Evolutionary conservation across 1,284 basidiomycete genomes (phyloP), one percentile per base, ranked within the genome.

Genomic region (Tetrapyrgos nigripes): DNA sequence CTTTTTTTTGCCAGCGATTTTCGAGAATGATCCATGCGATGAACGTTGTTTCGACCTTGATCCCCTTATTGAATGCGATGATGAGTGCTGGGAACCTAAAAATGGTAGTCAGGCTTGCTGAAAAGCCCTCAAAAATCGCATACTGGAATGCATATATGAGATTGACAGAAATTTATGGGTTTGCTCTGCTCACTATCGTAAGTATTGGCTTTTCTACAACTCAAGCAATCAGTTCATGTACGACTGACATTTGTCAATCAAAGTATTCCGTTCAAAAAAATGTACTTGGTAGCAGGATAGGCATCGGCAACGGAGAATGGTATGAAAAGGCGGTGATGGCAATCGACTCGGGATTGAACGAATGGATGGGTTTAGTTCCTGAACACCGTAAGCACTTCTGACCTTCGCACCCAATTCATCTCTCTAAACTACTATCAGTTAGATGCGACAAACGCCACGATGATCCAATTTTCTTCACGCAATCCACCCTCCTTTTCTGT

Each of bases 191-290:
- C 29, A 85, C 84, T 0, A 81, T 87, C 50, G 81, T 82, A 47
- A 66, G 78, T 80, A 82, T 61, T 13, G 26, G n/a, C 14, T 28
- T 31, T 40, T 40, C 8, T 4, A 40, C 48, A n/a, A 33, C n/a
- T n/a, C n/a, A n/a, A n/a, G n/a, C n/a, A n/a, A n/a, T n/a, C n/a
- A n/a, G n/a, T n/a, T 4, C 14, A 17, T n/a, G n/a, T n/a, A n/a
- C n/a, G n/a, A n/a, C n/a, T n/a, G n/a, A n/a, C n/a, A n/a, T 40
- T 40, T 40, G 6, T 17, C 9, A 8, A 33, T 8, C 31, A 33
- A 8, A 89, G 87, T 93, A 92, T 71, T 86, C 89, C 10, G 87
- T 91, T 61, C 88, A 89, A 69, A 88, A 88, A 62, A 81, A 83
- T 1, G 86, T 86, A 64, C 73, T 83, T 5, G 67, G 83, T 10